Evolutionary conservation across 345 rosid genomes (phyloP).

Genomic region (Xanthoceras sorbifolium): DNA sequence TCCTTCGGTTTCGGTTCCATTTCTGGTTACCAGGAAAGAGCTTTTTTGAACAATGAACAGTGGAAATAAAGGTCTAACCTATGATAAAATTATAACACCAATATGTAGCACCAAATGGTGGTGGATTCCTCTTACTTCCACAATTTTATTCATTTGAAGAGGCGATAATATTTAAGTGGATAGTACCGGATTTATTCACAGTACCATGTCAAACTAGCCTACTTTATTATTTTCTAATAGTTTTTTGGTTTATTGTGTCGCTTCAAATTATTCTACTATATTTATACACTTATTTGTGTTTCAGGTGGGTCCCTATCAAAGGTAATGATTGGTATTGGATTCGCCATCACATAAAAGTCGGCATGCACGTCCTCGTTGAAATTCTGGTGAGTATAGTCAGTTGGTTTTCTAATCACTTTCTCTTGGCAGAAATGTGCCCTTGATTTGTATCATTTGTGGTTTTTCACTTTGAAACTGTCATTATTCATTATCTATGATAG

Average conservation of each 20-base stretch:
- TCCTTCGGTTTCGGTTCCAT: neutral
- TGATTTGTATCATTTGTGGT: neutral
- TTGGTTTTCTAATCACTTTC: neutral
- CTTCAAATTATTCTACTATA: slow-evolving; percentile 1
- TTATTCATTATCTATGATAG: neutral
- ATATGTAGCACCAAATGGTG: neutral
- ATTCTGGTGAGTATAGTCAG: slow-evolving; percentile 61
- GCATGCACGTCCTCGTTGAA: slow-evolving; percentile 90
- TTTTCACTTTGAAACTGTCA: neutral
- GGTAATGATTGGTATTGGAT: slow-evolving; percentile 98
- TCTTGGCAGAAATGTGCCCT: neutral
- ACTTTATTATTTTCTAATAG: neutral
- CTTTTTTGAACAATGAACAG: neutral
- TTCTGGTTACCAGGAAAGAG: neutral
- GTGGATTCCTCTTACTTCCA: neutral
- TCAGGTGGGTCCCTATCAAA: slow-evolving; percentile 94
- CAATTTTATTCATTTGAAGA: neutral
- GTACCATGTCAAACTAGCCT: neutral
- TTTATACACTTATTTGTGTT: slow-evolving; percentile 23
- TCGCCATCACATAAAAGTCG: slow-evolving; percentile 93
- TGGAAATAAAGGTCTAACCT: neutral
- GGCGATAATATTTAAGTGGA: neutral
- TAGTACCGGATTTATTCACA: no score
- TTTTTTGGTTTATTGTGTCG: neutral
- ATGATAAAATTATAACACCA: neutral